Evolutionary conservation across 495 filamentous ascomycete genomes (phyloP), one percentile per base, ranked within the genome.

Genomic region (Penicillium dipodomyicola): DNA sequence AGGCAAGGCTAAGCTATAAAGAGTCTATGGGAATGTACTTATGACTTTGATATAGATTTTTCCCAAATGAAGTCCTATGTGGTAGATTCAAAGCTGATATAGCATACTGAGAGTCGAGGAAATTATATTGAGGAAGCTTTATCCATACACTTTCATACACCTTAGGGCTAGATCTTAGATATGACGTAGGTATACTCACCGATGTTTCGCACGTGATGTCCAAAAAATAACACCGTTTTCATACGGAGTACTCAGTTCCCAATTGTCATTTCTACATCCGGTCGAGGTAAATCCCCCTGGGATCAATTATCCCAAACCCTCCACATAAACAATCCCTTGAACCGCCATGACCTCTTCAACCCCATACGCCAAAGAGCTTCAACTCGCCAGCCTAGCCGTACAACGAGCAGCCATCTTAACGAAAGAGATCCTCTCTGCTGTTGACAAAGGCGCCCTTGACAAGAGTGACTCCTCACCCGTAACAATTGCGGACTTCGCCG

Each of bases 401-500:
- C 81, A 83, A 52, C 72, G 79, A 62, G 81, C 80, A 32, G 67
- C 78, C n/a, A 62, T 80, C 35, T 58, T 81, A 17, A 84, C 82
- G 10, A 82, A 80, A 52, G 66, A 72, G 49, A 69, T 84, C 40
- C 72, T 81, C 29, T 67, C 71, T 8, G 65, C 66, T 6, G 72
- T 81, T 35, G 69, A 79, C 64, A 79, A 78, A 50, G 77, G 77
- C 41, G 57, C 63, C 12, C 64, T 82, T n/a, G 71, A 77, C 61
- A 88, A 88, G 62, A 76, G 72, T 52, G 84, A 88, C 59, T 68
- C 76, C 8, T 82, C 77, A 25, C 83, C 84, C 7, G 84, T 87
- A 27, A 87, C 85, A 2, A 77, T 87, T n/a, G 84, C 82, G 63
- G 85, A 88, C 60, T 87, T 87, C 61, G 84, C 82, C 51, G 80